Evolutionary conservation across 2,329 filamentous ascomycete genomes (phyloP), one percentile per base, ranked within the genome.

Genomic region (Diaporthe sp.): DNA sequence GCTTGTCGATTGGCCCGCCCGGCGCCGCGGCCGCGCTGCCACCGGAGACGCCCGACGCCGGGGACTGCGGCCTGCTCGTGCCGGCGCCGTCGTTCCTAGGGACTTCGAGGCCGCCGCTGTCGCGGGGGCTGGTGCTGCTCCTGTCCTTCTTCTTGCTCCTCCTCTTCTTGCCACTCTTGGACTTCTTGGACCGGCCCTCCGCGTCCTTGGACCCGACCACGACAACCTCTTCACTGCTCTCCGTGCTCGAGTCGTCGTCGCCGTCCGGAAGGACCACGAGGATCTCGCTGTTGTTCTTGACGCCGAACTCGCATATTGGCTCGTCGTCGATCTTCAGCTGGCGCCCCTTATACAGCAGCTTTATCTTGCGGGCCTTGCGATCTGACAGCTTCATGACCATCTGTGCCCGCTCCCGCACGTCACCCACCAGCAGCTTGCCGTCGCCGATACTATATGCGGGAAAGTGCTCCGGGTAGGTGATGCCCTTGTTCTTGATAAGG

Each of bases 361-460:
- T 94, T 81, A 95, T 86, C 63, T 88, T 85, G 42, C 84, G 83
- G 10, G 85, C 82, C 81, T 87, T 81, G 80, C 86, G 85, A 61
- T 91, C 88, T 7, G 89, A 87, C 44, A 94, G 84, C 71, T 91
- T 90, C 84, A 94, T 89, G 82, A 94, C 88, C 78, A 93, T 87
- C 72, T 90, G 91, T 7, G 92, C 90, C n/a, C 93, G 92, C 72
- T 92, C 88, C 75, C 90, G 89, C 44, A 96, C 88, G 79, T 94
- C 92, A 72, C 87, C 85, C 47, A 95, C 90, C 47, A 87, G 88
- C 74, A 96, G 85, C 81, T 94, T 92, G 63, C 93, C 94, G 81
- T 94, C 92, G 75, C 91, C 92, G 80, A 96, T 95, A 76, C 92
- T 90, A 83, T 93, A 94, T 17, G 92, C 92, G 0, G 94, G 93